phyloP scores from a whole-genome alignment of 192 early-diverging fungal species.

The Backusella luteola region DNA sequence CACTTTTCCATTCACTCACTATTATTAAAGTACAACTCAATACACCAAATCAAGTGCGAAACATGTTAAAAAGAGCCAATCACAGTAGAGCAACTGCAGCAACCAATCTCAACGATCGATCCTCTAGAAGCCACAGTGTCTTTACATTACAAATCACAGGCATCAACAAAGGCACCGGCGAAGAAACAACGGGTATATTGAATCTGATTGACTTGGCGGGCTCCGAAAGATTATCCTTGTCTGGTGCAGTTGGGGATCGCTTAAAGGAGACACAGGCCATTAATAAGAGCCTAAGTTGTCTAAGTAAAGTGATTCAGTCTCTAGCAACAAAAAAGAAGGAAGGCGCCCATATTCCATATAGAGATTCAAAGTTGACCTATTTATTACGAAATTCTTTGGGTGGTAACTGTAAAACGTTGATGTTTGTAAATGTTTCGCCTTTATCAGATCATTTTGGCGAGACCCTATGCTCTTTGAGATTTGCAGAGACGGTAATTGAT shows the following conservation, averaged over 20 bases:
- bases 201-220: constrained; percentile 96
- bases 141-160: constrained; percentile 85
- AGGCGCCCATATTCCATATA: constrained; percentile 80
- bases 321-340: constrained; percentile 71
- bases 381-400: constrained; percentile 70
- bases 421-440: constrained; percentile 98
- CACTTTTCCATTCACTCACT: neutral
- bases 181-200: constrained; percentile 71
- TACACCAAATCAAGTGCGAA: constrained; percentile 70
- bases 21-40: constrained; percentile 56
- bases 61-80: constrained; percentile 70
- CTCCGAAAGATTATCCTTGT: constrained; percentile 81
- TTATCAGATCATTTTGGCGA: constrained; percentile 75
- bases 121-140: constrained; percentile 91
- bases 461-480: constrained; percentile 87
- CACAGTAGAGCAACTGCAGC: constrained; percentile 88
- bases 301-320: constrained; percentile 90
- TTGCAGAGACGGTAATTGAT: constrained; percentile 85
- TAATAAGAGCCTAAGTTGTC: constrained; percentile 87
- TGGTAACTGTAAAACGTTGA: constrained; percentile 95
- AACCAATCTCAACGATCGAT: constrained; percentile 91
- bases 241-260: constrained; percentile 84
- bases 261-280: constrained; percentile 95
- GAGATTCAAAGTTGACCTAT: constrained; percentile 90
- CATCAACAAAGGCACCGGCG: constrained; percentile 69